Percentiles rank a stretch among this genome's conserved stretches.
These are phyloP conservation scores for Termitomyces sp. DNA, from an alignment of 768 basidiomycete species.

Conservation along the genomic window DNA sequence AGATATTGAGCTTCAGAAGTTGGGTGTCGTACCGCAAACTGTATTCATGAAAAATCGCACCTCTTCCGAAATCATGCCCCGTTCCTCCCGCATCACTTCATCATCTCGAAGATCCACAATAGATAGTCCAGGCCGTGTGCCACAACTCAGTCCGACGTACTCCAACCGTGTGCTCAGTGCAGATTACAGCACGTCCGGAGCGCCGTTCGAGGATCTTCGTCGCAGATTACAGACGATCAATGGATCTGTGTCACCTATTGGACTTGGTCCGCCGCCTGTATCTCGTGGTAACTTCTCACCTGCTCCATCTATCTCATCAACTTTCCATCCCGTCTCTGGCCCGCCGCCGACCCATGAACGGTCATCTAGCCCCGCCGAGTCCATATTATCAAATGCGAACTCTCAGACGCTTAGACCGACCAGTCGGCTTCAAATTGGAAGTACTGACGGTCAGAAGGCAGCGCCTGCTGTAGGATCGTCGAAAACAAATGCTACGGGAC, in stretches of 20 bases:
- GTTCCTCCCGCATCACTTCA: constrained; percentile 36
- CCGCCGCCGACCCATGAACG: constrained; percentile 42
- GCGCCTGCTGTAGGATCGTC: constrained; percentile 89
- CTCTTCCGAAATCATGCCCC: constrained; percentile 33
- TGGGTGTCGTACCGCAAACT: constrained; percentile 88
- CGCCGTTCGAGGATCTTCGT: constrained; percentile 77
- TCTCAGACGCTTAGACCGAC: constrained; percentile 55
- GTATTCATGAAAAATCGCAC: constrained; percentile 74
- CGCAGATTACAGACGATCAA: constrained; percentile 75
- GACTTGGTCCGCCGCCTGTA: constrained; percentile 35
- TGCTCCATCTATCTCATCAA: constrained; percentile 25
- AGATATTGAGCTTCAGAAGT: constrained; percentile 78
- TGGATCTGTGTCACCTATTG: constrained; percentile 63
- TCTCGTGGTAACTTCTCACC: constrained; percentile 41
- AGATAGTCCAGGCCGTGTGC: constrained; percentile 33
- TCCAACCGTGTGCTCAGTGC: constrained; percentile 45
- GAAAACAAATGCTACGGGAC: constrained; percentile 76
- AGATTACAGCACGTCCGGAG: constrained; percentile 43
- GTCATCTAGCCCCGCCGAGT: constrained; percentile 80
- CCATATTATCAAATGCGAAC: constrained; percentile 69
- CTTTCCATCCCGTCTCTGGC: constrained; percentile 22
- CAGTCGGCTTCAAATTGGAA: constrained; percentile 67
- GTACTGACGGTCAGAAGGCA: constrained; percentile 78
- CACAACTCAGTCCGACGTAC: constrained; percentile 47
- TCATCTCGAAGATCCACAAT: constrained; percentile 37